Evolutionary conservation across 208 protist genomes (phyloP), one percentile per base, ranked within the genome.

Genomic region (Leishmania guyanensis): DNA sequence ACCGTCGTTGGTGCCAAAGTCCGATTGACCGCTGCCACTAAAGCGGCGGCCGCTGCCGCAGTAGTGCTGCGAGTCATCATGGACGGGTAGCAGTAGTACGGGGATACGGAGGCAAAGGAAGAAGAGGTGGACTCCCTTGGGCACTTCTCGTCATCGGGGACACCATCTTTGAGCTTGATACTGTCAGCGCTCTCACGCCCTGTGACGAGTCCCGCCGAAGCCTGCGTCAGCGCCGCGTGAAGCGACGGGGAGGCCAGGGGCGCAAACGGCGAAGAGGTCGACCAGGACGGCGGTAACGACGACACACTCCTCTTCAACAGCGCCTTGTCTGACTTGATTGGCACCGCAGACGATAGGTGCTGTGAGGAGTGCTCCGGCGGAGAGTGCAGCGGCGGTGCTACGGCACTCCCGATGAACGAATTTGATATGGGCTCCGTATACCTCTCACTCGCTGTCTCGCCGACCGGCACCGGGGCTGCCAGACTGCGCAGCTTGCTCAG

Each of bases 201-300:
- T 33, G 16, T 33, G 14, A 39, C 17, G 5, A 64, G 14, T 50
- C 0, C 43, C 3, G 75, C 22, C 33, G 82, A 72, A 26, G 53
- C 69, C 46, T 68, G n/a, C 39, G 54, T 33, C 33, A 80, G 77
- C 77, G 60, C 74, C 29, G 22, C 71, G 9, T 75, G 77, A 48
- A 84, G 53, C 36, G 72, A 76, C 4, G 77, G 74, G 9, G 77
- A 84, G 48, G 81, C 77, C n/a, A 78, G 65, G 2, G 81, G 36
- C 16, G 80, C 74, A 36, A 88, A 84, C 48, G 77, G 80, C 10
- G 81, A 79, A 22, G 80, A 12, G 9, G 71, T 71, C 14, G 84
- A 83, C 75, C 77, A 85, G 71, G 82, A 85, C 48, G 80, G 65
- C n/a, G 84, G 75, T 36, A 81, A 39, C 58, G 9, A 17, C 74